Base-by-base conservation (phyloP, 2,329 filamentous ascomycete genomes). In the Fusarium nelsonii region DNA sequence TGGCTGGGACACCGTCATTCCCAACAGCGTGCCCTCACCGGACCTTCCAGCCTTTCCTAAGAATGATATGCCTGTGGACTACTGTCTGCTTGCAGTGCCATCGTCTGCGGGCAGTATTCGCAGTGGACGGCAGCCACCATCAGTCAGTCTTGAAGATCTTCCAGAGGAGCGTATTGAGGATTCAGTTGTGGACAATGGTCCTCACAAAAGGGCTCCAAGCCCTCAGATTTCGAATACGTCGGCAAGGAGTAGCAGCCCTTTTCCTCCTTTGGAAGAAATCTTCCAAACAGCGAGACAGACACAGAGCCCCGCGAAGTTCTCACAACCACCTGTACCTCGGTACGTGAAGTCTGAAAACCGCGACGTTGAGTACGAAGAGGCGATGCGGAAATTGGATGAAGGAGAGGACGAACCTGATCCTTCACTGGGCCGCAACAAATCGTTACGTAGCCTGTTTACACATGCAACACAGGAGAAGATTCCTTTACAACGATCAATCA, bases 71-170 rank as follows among this genome's bases (percentile, higher is more conserved):
- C 12, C 40, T 11, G 34, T 54, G 34, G 66, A 62, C 10, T 43
- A 71, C 36, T 59, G 51, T 36, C 36, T 61, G 26, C 41, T 65
- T 28, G 20, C 46, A 8, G 65, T 73, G 6, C 63, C 69, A 16
- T 69, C 69, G 7, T 74, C 73, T 32, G 74, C 74, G 10, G 79
- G 78, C 61, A 87, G 81, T 69, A 74, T 80, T 68, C 79, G 46
- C 62, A 87, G 82, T 70, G 85, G 85, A 26, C 81, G 84, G 15
- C 86, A 88, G 59, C 81, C 82, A 5, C 83, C 85, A 58, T 81
- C 80, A 7, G 74, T 79, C 14, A 79, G 81, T 36, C 78, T 78
- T 39, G 63, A 68, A 18, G 73, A 79, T 5, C 75, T 78, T 1
- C 69, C 77, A 1, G 70, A 74, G 34, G 64, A 72, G 16, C 51